Conservation (phyloP, 768 basidiomycete genomes). For the Tulasnella sp. region DNA sequence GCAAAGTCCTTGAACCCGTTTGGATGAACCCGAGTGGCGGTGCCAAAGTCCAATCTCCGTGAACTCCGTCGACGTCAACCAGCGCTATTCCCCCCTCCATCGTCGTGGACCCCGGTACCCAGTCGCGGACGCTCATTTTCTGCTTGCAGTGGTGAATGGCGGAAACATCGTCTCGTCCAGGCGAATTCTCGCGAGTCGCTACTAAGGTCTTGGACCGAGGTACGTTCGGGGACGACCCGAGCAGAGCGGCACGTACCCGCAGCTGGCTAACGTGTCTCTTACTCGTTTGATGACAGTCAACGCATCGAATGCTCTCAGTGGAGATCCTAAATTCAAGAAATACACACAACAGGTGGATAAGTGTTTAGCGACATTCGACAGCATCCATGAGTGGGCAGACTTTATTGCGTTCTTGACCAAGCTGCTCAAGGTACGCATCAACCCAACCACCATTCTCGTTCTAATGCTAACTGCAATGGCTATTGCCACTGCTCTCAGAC, state of each 20-base stretch:
- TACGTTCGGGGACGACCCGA: not conserved
- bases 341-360: conserved; percentile 91
- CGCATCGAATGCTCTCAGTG: conserved; percentile 26
- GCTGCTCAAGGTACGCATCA: conserved; percentile 71
- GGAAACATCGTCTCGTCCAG: not conserved
- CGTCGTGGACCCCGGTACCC: not conserved
- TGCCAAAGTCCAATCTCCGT: not conserved
- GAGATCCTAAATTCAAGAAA: conserved; percentile 92
- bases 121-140: not conserved
- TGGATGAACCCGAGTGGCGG: not conserved
- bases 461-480: conserved; percentile 15
- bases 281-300: conserved; percentile 1
- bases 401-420: conserved; percentile 97
- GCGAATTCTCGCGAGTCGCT: conserved; percentile 1
- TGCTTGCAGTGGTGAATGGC: not conserved
- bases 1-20: too few relatives aligned
- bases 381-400: conserved; percentile 98
- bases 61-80: conserved; percentile 3
- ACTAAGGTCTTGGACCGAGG: conserved; percentile 22
- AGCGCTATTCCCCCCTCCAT: not conserved
- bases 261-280: conserved; percentile 10
- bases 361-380: conserved; percentile 90
- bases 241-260: not conserved
- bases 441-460: not conserved
- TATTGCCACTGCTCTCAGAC: conserved; percentile 58